A percentile compares a stretch with the other conserved stretches of the same genome.
Evolutionary conservation across 2,329 filamentous ascomycete species (phyloP).

Genomic region (Cladosporium sp.): DNA sequence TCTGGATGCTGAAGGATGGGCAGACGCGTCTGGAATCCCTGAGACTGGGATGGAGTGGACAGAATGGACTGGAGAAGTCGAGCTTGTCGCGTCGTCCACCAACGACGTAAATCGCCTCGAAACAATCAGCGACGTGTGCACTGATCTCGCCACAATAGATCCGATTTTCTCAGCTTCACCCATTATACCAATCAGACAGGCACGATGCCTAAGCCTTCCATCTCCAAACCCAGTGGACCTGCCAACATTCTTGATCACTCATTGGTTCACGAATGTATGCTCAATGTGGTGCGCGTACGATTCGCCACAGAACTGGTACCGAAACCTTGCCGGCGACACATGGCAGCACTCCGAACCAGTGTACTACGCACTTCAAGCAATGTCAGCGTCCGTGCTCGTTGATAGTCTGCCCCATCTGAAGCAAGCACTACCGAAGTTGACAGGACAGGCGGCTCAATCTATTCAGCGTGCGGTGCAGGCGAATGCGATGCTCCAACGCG

Average conservation of each 20-base stretch:
- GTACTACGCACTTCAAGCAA: slow-evolving; percentile 24
- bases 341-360: slow-evolving; percentile 25
- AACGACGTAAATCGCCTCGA: neutral
- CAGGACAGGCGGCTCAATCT: slow-evolving; percentile 17
- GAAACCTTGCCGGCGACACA: slow-evolving; percentile 23
- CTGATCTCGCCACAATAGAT: neutral
- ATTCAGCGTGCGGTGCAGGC: slow-evolving; percentile 13
- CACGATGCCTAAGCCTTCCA: neutral
- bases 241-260: slow-evolving; percentile 22
- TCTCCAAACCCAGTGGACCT: slow-evolving; percentile 21
- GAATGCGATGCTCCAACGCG: neutral
- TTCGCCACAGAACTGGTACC: slow-evolving; percentile 25
- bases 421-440: slow-evolving; percentile 11
- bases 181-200: neutral
- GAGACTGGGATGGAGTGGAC: slow-evolving; percentile 11
- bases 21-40: neutral
- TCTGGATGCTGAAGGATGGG: neutral
- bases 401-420: slow-evolving; percentile 25
- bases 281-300: slow-evolving; percentile 28
- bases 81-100: neutral
- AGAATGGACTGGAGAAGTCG: neutral
- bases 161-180: neutral
- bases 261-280: slow-evolving; percentile 27
- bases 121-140: neutral
- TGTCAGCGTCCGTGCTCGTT: slow-evolving; percentile 25